Evolutionary conservation across 1,284 basidiomycete species (phyloP).

Genomic region (Tetrapyrgos nigripes): DNA sequence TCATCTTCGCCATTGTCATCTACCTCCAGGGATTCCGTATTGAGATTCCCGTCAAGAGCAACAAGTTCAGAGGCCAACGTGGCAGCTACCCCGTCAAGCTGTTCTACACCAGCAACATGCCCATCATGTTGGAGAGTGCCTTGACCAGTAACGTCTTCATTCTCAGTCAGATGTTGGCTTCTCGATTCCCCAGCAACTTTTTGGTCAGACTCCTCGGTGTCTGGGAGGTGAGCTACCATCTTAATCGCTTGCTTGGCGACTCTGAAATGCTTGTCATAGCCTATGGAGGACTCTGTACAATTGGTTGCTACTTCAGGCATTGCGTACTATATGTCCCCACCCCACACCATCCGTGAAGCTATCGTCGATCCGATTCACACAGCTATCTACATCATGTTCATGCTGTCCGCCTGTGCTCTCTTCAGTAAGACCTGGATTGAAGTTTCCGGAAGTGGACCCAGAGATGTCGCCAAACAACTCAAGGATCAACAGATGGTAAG

Average conservation of each 20-base stretch:
- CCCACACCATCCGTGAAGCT: constrained; percentile 88
- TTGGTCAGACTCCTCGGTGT: constrained; percentile 91
- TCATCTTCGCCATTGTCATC: constrained; percentile 95
- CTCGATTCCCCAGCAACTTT: constrained; percentile 91
- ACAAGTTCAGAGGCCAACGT: constrained; percentile 94
- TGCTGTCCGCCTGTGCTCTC: constrained; percentile 92
- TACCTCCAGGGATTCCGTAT: constrained; percentile 99
- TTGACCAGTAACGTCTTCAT: constrained; percentile 96
- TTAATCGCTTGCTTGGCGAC: constrained; percentile 1
- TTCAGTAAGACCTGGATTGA: constrained; percentile 99
- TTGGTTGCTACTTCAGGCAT: constrained; percentile 92
- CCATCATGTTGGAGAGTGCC: constrained; percentile 98
- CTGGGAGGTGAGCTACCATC: constrained; percentile 85
- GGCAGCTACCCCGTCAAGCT: constrained; percentile 97
- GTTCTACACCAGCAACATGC: constrained; percentile 99
- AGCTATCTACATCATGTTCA: constrained; percentile 90
- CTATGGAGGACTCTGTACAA: constrained; percentile 92
- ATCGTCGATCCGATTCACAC: constrained; percentile 95
- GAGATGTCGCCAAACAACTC: constrained; percentile 97
- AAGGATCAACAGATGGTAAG: constrained; percentile 96
- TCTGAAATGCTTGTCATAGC: constrained; percentile 50
- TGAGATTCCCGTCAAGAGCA: constrained; percentile 98
- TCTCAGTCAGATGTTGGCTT: constrained; percentile 94
- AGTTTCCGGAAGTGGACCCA: constrained; percentile 93
- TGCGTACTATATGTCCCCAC: constrained; percentile 97